Percentiles rank a stretch among this genome's conserved stretches.
phyloP scores from a whole-genome alignment of 1,284 basidiomycete species.

The Exsudoporus floridanus region DNA sequence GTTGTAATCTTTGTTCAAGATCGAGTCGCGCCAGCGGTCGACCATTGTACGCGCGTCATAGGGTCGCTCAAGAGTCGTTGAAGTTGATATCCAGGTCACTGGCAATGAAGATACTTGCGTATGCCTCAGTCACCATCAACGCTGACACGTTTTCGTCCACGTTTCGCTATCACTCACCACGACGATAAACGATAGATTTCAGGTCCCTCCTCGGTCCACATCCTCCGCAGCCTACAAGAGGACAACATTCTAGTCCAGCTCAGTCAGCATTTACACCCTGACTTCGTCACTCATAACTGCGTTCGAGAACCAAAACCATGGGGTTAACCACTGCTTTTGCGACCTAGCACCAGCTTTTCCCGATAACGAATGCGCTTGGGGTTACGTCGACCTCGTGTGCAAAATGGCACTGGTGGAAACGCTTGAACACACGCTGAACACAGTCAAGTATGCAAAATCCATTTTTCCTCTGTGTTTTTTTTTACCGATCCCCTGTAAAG shows the following conservation, averaged over 20 bases:
- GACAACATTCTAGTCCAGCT: too few species aligned
- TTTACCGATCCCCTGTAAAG: slow-evolving; percentile 1
- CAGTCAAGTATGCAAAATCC: not conserved
- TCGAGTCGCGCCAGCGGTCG: slow-evolving; percentile 2
- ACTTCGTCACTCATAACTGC: not conserved
- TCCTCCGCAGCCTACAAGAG: not conserved
- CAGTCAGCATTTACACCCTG: too few species aligned
- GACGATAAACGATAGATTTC: not conserved
- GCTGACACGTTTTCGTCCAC: not conserved
- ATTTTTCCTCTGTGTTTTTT: not conserved
- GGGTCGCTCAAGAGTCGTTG: not conserved
- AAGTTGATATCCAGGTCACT: slow-evolving; percentile 20
- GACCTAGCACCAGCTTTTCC: not conserved
- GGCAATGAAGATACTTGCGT: not conserved
- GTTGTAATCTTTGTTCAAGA: slow-evolving; percentile 6
- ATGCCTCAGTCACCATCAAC: not conserved
- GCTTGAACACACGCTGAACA: not conserved
- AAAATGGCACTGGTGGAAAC: not conserved
- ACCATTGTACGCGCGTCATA: not conserved
- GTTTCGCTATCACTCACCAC: slow-evolving; percentile 2
- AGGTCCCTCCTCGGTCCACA: not conserved
- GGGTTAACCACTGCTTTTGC: not conserved
- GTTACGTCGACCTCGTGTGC: not conserved
- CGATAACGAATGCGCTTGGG: not conserved
- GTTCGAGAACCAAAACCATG: not conserved